Conservation (phyloP, 2,329 filamentous ascomycete species). For the Elsinoe fawcettii region DNA sequence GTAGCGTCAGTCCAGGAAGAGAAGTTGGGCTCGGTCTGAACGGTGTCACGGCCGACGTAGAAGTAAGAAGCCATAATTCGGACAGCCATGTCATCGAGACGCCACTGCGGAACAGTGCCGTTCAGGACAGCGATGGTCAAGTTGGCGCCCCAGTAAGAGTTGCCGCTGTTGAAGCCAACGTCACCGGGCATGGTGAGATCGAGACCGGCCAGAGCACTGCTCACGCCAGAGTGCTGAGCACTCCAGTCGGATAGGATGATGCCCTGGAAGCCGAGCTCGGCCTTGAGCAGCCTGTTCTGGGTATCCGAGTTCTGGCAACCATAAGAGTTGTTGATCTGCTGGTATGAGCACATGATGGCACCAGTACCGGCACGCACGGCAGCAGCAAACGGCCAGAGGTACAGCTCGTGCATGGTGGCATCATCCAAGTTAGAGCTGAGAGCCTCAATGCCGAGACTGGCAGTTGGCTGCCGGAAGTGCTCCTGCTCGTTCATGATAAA, state of each 20-base stretch:
- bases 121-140: constrained; percentile 82
- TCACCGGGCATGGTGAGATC: constrained; percentile 92
- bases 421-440: constrained; percentile 56
- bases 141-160: constrained; percentile 76
- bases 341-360: constrained; percentile 56
- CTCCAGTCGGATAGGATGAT: constrained; percentile 71
- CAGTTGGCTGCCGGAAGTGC: constrained; percentile 53
- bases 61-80: constrained; percentile 65
- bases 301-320: constrained; percentile 71
- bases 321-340: constrained; percentile 73
- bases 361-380: constrained; percentile 44
- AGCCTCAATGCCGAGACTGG: constrained; percentile 42
- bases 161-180: constrained; percentile 63
- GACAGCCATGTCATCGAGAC: constrained; percentile 85
- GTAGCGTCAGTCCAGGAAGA: constrained; percentile 78
- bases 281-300: constrained; percentile 68
- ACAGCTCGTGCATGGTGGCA: constrained; percentile 56
- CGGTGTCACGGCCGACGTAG: constrained; percentile 51
- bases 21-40: constrained; percentile 62
- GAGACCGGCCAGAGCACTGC: constrained; percentile 61
- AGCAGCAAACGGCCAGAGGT: constrained; percentile 52
- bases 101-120: constrained; percentile 76
- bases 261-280: constrained; percentile 72
- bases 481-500: constrained; percentile 68
- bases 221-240: constrained; percentile 63